Base-by-base conservation (phyloP, 805 yeast species). In the Tetrapisispora arboricola region DNA sequence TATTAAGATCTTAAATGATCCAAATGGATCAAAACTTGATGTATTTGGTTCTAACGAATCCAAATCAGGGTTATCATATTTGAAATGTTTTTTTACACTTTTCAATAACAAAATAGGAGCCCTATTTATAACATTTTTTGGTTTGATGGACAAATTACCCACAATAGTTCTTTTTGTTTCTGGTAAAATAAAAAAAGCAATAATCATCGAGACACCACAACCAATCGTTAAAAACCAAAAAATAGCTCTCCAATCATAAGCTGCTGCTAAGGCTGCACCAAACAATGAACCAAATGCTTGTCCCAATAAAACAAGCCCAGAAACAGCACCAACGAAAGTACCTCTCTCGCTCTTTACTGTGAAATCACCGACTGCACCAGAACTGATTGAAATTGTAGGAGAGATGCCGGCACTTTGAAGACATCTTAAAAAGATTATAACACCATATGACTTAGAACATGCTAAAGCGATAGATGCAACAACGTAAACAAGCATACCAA, bases 211-310 rank as follows among this genome's bases (percentile, higher is more conserved):
- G 2, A 58, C 47, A 6, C 80, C 80, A 39, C 80, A 72, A 12
- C 81, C 76, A 17, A 81, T 77, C 0, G 80, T 75, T 39, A 82
- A 61, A 47, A 85, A 82, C 76, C 84, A 76, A 48, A 81, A 81
- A n/a, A 79, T 72, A 0, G 85, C 78, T 49, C 88, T 67, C 95
- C 95, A 85, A 22, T 75, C 66, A 40, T 64, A 64, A 3, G 65
- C 57, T 5, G 74, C 71, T 9, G 65, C 57, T 28, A 65, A 50
- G 0, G 58, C 63, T 6, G 70, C 70, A 42, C 64, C 83, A 16
- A 84, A 59, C 26, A 86, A 61, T 0, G 92, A 84, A 3, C 92
- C 87, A 47, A 85, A 68, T 3, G 84, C 85, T 53, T 80, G 84
- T 1, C 94, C 94, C 20, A 81, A 55, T 31, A 81, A 64, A 2